Conservation (phyloP, 352 stramenopile species). For the Phytopythium kandeliae region DNA sequence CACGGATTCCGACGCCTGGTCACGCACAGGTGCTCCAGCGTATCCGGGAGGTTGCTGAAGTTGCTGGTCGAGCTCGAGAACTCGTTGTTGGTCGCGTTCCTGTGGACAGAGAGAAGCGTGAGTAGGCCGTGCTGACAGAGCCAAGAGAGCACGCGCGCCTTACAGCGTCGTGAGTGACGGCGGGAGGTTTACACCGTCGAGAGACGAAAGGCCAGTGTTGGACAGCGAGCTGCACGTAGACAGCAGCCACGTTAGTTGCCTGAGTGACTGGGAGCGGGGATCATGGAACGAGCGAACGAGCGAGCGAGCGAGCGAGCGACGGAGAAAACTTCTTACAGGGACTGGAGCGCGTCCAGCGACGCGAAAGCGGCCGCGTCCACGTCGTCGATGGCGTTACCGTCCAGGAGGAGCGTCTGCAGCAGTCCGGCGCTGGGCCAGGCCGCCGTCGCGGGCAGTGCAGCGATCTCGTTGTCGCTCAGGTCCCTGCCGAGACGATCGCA, state of each 20-base stretch:
- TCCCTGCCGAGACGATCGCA: too few relatives aligned
- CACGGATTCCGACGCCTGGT: not conserved
- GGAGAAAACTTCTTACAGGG: slow-evolving; percentile 31
- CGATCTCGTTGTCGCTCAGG: slow-evolving; percentile 38
- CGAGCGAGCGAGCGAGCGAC: too few relatives aligned
- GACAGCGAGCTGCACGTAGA: slow-evolving; percentile 18
- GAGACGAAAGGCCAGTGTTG: slow-evolving; percentile 40
- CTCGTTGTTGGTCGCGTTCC: slow-evolving; percentile 46
- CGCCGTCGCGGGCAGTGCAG: slow-evolving; percentile 16
- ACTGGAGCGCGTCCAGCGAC: slow-evolving; percentile 37
- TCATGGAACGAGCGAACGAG: too few relatives aligned
- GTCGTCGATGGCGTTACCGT: slow-evolving; percentile 36
- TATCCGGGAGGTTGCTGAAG: slow-evolving; percentile 36
- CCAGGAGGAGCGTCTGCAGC: slow-evolving; percentile 54
- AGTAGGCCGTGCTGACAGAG: not conserved
- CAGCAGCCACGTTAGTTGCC: not conserved
- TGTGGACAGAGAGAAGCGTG: slow-evolving; percentile 1
- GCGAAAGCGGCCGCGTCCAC: slow-evolving; percentile 36
- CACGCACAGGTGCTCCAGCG: slow-evolving; percentile 48
- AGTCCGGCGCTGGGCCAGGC: slow-evolving; percentile 38
- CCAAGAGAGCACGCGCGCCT: not conserved
- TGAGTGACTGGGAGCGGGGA: not conserved
- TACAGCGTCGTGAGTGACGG: slow-evolving; percentile 37
- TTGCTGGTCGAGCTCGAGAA: slow-evolving; percentile 39
- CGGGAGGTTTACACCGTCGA: slow-evolving; percentile 33